Evolutionary conservation across 2,329 filamentous ascomycete species (phyloP).

Genomic region (Hypocreales sp.): DNA sequence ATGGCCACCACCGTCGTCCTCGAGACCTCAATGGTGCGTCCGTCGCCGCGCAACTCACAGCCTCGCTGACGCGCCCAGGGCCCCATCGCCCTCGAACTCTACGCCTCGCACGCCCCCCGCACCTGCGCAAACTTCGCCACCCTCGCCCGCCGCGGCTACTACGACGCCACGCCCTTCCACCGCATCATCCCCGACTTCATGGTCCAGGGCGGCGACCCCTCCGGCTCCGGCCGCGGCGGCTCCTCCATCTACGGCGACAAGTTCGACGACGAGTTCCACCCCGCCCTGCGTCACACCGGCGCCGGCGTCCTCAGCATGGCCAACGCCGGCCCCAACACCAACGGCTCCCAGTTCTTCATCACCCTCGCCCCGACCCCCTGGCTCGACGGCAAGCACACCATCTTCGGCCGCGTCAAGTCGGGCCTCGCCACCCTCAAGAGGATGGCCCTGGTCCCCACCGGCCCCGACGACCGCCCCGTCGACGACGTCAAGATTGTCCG

Average conservation of each 20-base stretch:
- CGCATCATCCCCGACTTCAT: conserved; percentile 94
- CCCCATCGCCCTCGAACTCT: conserved; percentile 74
- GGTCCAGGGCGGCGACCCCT: conserved; percentile 89
- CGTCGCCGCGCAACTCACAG: no score
- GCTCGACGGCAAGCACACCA: conserved; percentile 94
- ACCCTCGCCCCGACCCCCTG: conserved; percentile 89
- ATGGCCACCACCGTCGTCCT: conserved; percentile 71
- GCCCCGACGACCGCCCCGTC: conserved; percentile 60
- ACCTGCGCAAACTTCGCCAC: conserved; percentile 80
- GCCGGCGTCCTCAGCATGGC: conserved; percentile 95
- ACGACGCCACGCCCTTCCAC: conserved; percentile 75
- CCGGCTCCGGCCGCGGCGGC: conserved; percentile 82
- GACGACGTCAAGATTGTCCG: conserved; percentile 70
- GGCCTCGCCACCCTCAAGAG: conserved; percentile 75
- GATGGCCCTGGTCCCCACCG: conserved; percentile 79
- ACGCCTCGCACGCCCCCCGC: conserved; percentile 74
- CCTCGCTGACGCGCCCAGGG: conserved; percentile 37
- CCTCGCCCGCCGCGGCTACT: conserved; percentile 72
- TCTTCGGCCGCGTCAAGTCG: conserved; percentile 79
- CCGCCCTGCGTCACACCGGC: conserved; percentile 73
- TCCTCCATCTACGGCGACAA: conserved; percentile 82
- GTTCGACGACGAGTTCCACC: conserved; percentile 81
- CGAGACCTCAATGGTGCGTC: conserved; percentile 67
- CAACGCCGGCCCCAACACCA: conserved; percentile 83
- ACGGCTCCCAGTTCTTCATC: conserved; percentile 92